Evolutionary conservation across 495 filamentous ascomycete genomes (phyloP), one percentile per base, ranked within the genome.

Genomic region (Umbilicaria muhlenbergii): DNA sequence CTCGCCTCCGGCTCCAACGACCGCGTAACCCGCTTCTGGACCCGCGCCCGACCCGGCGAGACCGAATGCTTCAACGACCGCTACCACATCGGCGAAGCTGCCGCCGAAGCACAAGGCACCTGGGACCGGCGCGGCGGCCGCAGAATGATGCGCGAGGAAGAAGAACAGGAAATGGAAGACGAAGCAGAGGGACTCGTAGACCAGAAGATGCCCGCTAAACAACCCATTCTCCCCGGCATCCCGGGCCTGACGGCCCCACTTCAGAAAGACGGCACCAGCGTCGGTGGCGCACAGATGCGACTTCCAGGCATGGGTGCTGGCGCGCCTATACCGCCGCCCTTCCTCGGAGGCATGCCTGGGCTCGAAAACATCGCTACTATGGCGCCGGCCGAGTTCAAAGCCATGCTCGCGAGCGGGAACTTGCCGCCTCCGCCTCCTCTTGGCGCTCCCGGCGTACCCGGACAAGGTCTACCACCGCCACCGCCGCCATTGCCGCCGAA

Each of bases 1-100:
- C 71, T 98, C 19, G 86, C 87, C n/a, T 93, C 91, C n/a, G 91
- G 91, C 4, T 94, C 89, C 2, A 98, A 98, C 58, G 91, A 98
- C 60, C 81, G 89, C 38, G 85, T 92, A 37, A 95, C 91, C 7
- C 77, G 89, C 32, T 98, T 98, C 66, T 98, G 91, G 91, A 83
- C 86, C 12, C 77, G 91, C 15, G 68, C 83, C 6, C 68, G 91
- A 38, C 91, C 91, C 3, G 91, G 91, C 28, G 91, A 95, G 51
- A 74, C 70, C 41, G 77, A 80, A 43, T 80, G 77, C 54, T 76
- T 83, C 66, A 85, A 82, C 53, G 91, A 96, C 58, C 74, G 85
- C 36, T 93, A 89, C 57, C 91, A 98, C 54, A 86, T 95, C 45
- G 91, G 91, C 34, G 87, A 95, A 60, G 78, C 82, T 31, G 89